These are phyloP conservation scores for Fagopyrum tataricum DNA, from an alignment of 148 eudicot genomes.

Conservation along the genomic window DNA sequence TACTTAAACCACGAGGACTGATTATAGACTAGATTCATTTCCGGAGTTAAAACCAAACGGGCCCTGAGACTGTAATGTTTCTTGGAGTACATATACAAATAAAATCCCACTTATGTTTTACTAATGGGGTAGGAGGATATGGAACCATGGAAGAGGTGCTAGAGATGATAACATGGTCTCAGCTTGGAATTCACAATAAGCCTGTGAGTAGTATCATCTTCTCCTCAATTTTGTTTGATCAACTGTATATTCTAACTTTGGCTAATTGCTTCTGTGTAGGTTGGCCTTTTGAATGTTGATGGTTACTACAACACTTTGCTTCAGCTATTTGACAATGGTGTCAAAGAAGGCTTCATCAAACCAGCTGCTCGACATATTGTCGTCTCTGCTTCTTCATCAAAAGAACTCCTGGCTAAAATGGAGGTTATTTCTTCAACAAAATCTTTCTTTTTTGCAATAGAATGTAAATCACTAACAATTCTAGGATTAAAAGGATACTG, in stretches of 20 bases:
- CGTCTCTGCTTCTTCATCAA: constrained; percentile 70
- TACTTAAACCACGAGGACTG: too few relatives aligned
- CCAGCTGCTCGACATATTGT: constrained; percentile 66
- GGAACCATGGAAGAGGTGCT: constrained; percentile 93
- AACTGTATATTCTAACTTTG: not conserved
- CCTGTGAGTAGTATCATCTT: constrained; percentile 37
- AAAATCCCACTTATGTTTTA: not conserved
- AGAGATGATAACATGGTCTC: constrained; percentile 98
- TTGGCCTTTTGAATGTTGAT: constrained; percentile 86
- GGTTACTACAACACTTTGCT: constrained; percentile 84
- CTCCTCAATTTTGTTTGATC: not conserved
- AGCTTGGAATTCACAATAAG: constrained; percentile 87
- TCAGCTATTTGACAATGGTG: constrained; percentile 85
- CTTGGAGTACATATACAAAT: not conserved
- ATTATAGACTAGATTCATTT: too few relatives aligned
- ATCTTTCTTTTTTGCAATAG: not conserved
- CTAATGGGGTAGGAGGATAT: constrained; percentile 63
- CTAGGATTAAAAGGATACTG: too few relatives aligned
- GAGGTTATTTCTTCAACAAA: constrained; percentile 42
- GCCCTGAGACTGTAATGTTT: not conserved
- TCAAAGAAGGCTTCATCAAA: constrained; percentile 95
- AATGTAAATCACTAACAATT: not conserved
- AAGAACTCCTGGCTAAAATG: constrained; percentile 65
- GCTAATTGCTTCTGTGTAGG: constrained; percentile 25
- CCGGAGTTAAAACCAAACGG: too few relatives aligned